Evolutionary conservation across 2,329 filamentous ascomycete genomes (phyloP).

Genomic region (Epichloe hybrida): DNA sequence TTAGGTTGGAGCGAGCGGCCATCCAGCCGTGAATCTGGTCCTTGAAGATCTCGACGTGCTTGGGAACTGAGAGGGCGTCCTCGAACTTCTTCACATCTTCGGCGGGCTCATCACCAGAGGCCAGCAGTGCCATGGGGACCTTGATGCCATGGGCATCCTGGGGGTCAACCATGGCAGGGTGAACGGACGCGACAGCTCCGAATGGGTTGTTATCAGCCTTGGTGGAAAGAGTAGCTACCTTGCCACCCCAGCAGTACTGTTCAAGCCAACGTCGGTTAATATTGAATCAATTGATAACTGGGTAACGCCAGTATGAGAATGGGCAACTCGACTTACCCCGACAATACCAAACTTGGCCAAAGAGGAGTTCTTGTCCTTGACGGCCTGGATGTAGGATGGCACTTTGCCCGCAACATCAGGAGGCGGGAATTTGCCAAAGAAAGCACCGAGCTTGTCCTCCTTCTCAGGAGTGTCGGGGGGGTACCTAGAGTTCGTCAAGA

Average conservation of each 20-base stretch:
- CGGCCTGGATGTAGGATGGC: constrained; percentile 40
- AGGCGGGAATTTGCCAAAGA: constrained; percentile 40
- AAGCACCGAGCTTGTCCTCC: constrained; percentile 40
- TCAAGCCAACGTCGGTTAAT: not conserved
- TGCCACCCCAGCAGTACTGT: constrained; percentile 60
- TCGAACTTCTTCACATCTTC: constrained; percentile 44
- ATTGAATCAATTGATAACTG: not conserved
- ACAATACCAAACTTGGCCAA: constrained; percentile 48
- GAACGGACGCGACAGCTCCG: constrained; percentile 34
- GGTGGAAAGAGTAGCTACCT: constrained; percentile 41
- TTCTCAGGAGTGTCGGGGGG: constrained; percentile 55
- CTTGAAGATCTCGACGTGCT: constrained; percentile 50
- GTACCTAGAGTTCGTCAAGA: constrained; percentile 27
- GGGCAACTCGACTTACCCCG: constrained; percentile 32
- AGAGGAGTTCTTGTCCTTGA: constrained; percentile 36
- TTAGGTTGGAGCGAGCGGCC: constrained; percentile 50
- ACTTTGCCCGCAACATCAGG: constrained; percentile 34
- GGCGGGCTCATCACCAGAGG: constrained; percentile 49
- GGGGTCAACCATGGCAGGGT: constrained; percentile 50
- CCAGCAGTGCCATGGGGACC: constrained; percentile 48
- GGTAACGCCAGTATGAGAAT: not conserved
- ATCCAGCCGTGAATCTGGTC: constrained; percentile 65
- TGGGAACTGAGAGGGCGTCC: constrained; percentile 35
- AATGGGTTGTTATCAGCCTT: constrained; percentile 42
- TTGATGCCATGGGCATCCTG: constrained; percentile 46